Evolutionary conservation across 345 rosid species (phyloP).

Genomic region (Camelina neglecta): DNA sequence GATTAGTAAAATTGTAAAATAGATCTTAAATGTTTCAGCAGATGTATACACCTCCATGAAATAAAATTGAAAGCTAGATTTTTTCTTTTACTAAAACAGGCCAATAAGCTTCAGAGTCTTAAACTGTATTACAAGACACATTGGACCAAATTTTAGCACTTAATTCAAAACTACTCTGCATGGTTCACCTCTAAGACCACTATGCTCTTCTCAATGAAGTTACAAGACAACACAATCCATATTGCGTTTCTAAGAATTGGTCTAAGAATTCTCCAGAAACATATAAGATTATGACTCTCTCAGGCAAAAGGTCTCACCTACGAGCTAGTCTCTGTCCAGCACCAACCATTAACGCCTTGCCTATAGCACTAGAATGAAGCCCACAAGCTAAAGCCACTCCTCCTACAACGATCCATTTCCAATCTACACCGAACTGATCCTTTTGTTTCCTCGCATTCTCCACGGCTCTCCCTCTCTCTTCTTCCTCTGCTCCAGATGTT

Average conservation of each 20-base stretch:
- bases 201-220: slow-evolving; percentile 11
- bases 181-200: not conserved
- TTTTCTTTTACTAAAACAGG: not conserved
- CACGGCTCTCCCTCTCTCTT: slow-evolving; percentile 20
- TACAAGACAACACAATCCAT: slow-evolving; percentile 17
- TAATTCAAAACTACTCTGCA: slow-evolving; percentile 22
- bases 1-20: not conserved
- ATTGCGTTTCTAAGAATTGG: not conserved
- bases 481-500: slow-evolving; percentile 51
- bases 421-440: slow-evolving; percentile 50
- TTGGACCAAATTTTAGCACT: not conserved
- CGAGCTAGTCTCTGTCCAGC: slow-evolving; percentile 81
- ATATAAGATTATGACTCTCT: slow-evolving; percentile 18
- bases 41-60: not conserved
- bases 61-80: slow-evolving; percentile 12
- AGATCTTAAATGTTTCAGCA: not conserved
- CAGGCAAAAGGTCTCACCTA: slow-evolving; percentile 52
- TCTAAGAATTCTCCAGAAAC: slow-evolving; percentile 6
- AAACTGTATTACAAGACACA: slow-evolving; percentile 19
- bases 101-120: slow-evolving; percentile 13
- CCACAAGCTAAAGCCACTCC: slow-evolving; percentile 85
- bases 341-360: slow-evolving; percentile 74
- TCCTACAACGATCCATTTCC: slow-evolving; percentile 88
- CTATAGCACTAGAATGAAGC: slow-evolving; percentile 71
- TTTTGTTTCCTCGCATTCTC: slow-evolving; percentile 21